Base-by-base conservation (phyloP, 2,329 filamentous ascomycete genomes). In the Monilinia aucupariae region DNA sequence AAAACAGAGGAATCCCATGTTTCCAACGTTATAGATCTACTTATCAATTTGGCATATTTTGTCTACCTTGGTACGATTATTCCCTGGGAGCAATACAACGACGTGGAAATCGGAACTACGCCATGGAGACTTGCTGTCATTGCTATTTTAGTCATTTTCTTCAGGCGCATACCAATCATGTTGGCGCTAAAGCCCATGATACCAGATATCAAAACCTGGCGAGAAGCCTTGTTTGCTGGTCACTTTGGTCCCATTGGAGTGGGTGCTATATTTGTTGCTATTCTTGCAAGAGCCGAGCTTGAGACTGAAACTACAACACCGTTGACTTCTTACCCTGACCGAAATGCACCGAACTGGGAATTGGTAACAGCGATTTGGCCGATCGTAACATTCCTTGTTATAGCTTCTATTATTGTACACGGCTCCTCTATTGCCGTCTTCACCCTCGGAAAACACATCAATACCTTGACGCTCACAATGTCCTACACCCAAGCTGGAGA, bases 1-100 rank as follows among this genome's bases (percentile, higher is more conserved):
- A 97, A 97, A 81, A 99, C 94, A 0, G 94, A 99, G 74, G 94
- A 99, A 76, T 93, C 94, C 0, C 94, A 97, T 75, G 94, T 99
- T 12, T 97, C 93, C 75, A 97, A 99, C 85, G 94, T 99, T 74
- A 99, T 99, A 73, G 94, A 99, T 80, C 77, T 99, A 75, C 80
- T 99, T 65, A 87, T 99, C 79, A 99, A 99, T 76, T 84, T 99
- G 85, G 85, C 93, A 3, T 99, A 97, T 76, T 99, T 99, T 75
- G 94, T 99, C 70, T 99, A 94, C 75, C 89, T 99, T 68, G 94
- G 94, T 60, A 91, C 94, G 61, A 97, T 99, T 75, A 94, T 99
- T 66, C 94, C 94, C 1, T 99, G 94, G 94, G 85, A 89, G 70
- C 87, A 91, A 74, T 99, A 87, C 82, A 96, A 97, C 78, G 81